Evolutionary conservation across 305 asterid species (phyloP).

Genomic region (Plantago lanceolata): DNA sequence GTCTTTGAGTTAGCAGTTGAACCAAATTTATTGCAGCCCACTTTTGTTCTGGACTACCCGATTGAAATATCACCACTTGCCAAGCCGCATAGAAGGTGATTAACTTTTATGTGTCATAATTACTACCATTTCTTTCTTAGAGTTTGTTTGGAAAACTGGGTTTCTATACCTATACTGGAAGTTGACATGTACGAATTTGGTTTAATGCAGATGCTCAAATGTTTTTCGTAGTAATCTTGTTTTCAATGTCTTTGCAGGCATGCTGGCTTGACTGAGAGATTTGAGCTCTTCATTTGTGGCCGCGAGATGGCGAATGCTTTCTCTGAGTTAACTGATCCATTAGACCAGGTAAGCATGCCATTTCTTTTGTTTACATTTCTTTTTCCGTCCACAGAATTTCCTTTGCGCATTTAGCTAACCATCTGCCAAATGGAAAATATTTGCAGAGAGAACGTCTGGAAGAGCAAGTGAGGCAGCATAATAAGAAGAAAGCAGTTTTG

Average conservation of each 20-base stretch:
- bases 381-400: neutral
- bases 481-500: slow-evolving; percentile 54
- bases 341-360: slow-evolving; percentile 65
- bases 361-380: neutral
- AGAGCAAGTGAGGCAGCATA: slow-evolving; percentile 93
- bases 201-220: neutral
- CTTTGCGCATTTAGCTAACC: neutral
- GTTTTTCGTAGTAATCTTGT: neutral
- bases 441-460: slow-evolving; percentile 78
- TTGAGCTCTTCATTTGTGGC: slow-evolving; percentile 92
- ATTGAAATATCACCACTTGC: slow-evolving; percentile 95
- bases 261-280: slow-evolving; percentile 90
- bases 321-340: slow-evolving; percentile 94
- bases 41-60: slow-evolving; percentile 95
- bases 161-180: neutral
- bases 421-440: slow-evolving; percentile 15
- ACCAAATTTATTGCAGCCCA: slow-evolving; percentile 81
- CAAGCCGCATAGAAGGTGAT: slow-evolving; percentile 92
- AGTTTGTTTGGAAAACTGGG: neutral
- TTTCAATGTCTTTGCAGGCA: slow-evolving; percentile 35
- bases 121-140: neutral
- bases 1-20: slow-evolving; percentile 82
- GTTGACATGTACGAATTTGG: neutral
- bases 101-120: slow-evolving; percentile 8
- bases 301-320: slow-evolving; percentile 97